Conservation (phyloP, 2,329 filamentous ascomycete species). For the Lachnellula subtilissima region DNA sequence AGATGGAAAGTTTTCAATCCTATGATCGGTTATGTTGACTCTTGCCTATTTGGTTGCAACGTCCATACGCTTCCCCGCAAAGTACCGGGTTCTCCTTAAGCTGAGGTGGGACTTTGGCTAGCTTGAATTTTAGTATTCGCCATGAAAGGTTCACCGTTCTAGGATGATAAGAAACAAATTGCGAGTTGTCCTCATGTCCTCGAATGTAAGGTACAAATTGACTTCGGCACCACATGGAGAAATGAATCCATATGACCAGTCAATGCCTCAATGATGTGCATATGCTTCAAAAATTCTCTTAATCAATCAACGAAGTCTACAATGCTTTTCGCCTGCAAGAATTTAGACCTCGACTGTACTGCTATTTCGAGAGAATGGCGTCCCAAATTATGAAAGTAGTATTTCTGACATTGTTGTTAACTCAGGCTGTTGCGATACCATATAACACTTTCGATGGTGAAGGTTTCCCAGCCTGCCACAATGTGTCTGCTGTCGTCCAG, state of each 20-base stretch:
- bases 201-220: background rate
- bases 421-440: background rate
- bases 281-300: no score
- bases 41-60: no score
- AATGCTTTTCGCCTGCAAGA: no score
- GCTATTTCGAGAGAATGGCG: background rate
- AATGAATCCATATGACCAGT: background rate
- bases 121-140: background rate
- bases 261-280: no score
- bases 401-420: background rate
- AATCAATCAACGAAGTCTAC: no score
- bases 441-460: slow-evolving; percentile 18
- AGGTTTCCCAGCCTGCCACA: slow-evolving; percentile 16
- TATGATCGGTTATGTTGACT: no score
- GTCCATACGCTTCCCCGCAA: background rate
- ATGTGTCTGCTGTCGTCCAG: slow-evolving; percentile 12
- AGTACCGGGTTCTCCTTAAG: background rate
- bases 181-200: background rate
- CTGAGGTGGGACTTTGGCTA: background rate
- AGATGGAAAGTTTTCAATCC: no score
- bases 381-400: background rate
- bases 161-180: background rate
- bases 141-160: background rate
- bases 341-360: background rate
- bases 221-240: background rate